Evolutionary conservation across 306 rosid species (phyloP).

Genomic region (Castanea crenata): DNA sequence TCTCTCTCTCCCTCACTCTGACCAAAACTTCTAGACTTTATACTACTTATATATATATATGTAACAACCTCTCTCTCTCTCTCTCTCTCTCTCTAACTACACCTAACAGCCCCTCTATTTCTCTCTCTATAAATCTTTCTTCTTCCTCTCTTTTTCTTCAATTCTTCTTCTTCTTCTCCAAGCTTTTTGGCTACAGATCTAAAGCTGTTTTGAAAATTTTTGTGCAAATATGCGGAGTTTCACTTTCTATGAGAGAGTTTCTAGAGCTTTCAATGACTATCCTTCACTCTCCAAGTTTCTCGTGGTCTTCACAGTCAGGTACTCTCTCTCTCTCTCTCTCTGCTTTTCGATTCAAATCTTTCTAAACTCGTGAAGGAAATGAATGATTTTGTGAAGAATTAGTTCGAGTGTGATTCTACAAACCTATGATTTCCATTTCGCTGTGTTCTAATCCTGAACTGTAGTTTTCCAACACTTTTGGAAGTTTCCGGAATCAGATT

Average conservation of each 20-base stretch:
- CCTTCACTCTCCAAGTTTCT: constrained; percentile 54
- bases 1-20: not conserved
- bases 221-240: constrained; percentile 38
- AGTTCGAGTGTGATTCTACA: not conserved
- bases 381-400: not conserved
- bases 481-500: not conserved
- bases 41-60: not conserved
- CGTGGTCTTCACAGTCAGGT: constrained; percentile 72
- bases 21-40: not conserved
- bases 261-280: constrained; percentile 45
- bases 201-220: not conserved
- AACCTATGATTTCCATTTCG: not conserved
- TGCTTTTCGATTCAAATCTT: not conserved
- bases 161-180: constrained; percentile 12
- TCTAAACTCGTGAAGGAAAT: not conserved
- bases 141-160: not conserved
- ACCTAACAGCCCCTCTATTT: not conserved
- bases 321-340: not conserved
- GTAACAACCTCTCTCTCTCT: not conserved
- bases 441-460: not conserved
- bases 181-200: constrained; percentile 23
- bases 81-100: no score
- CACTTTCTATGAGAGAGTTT: constrained; percentile 40
- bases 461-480: not conserved
- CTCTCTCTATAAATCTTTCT: not conserved